These are phyloP conservation scores for Colletotrichum agaves DNA, from an alignment of 2,329 filamentous ascomycete species.

Conservation along the genomic window DNA sequence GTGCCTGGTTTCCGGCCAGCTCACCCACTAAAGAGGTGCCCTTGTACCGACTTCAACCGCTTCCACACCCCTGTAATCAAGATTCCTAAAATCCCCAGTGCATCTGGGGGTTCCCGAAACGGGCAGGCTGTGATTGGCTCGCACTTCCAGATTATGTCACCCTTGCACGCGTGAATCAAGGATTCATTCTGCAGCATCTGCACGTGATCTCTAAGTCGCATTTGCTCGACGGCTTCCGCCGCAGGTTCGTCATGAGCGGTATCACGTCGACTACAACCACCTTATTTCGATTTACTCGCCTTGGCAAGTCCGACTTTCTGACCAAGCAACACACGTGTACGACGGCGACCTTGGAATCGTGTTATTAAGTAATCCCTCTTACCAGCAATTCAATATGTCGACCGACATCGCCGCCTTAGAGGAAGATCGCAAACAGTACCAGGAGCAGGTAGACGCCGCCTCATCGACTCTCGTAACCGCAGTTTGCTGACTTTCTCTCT, in stretches of 20 bases:
- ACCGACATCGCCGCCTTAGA: constrained; percentile 57
- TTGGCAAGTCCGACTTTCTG: too few species aligned
- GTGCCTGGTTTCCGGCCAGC: constrained; percentile 7
- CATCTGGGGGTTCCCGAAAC: neutral
- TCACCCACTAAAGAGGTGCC: constrained; percentile 1
- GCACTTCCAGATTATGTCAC: neutral
- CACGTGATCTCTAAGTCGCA: constrained; percentile 27
- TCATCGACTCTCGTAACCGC: neutral
- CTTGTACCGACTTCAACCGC: constrained; percentile 10
- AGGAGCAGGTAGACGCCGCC: constrained; percentile 62
- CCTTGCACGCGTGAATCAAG: neutral
- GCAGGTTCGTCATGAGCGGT: neutral
- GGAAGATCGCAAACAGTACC: constrained; percentile 64
- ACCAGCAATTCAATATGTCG: constrained; percentile 31
- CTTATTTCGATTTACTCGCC: neutral
- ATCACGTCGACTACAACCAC: neutral
- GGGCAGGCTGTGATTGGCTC: constrained; percentile 10
- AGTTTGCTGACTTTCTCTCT: constrained; percentile 37
- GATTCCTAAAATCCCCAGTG: constrained; percentile 8
- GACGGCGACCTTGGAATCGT: neutral
- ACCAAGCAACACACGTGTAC: too few species aligned
- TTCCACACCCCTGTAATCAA: constrained; percentile 11
- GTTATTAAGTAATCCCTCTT: neutral
- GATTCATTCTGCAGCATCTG: constrained; percentile 2
- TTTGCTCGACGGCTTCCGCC: neutral